Evolutionary conservation across 2,329 filamentous ascomycete species (phyloP), one percentile per base, ranked within the genome.

Genomic region (Immersiporthe knoxdaviesiana): DNA sequence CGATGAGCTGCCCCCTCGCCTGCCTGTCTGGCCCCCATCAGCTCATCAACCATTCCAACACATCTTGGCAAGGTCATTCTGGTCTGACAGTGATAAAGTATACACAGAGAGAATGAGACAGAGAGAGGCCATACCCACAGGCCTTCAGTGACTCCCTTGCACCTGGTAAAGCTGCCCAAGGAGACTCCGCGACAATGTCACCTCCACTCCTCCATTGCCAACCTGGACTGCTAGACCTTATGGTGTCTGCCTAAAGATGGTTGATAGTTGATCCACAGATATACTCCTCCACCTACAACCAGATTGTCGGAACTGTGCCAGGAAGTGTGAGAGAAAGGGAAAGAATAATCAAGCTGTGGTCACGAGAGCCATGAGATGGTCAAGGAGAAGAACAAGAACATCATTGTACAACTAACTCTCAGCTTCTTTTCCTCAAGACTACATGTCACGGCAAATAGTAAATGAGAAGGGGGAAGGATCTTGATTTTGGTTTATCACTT

Each of bases 111-210:
- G 44, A n/a, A 44, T 10, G 44, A n/a, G 44, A 47, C 2, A 10
- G 21, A 47, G 18, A 5, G 18, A 47, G 61, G 27, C 21, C 27
- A 35, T 32, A 37, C 5, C 37, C 52, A 59, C 65, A 65, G 44
- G 44, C 12, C 21, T 62, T 41, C 65, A 35, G 65, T 70, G 68
- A 56, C 60, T 70, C 68, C 68, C 56, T 62, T n/a, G n/a, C n/a
- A n/a, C n/a, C n/a, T n/a, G n/a, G n/a, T n/a, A n/a, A n/a, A n/a
- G 56, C 64, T 24, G 39, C 41, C 30, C 39, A 61, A 24, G 41
- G 30, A 12, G n/a, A 21, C n/a, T 56, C 24, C 11, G 61, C 44
- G 54, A 41, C 11, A 44, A 37, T 63, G 30, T 37, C 30, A 52
- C 44, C 24, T 14, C 44, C 44, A 27, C 35, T 7, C 60, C 21